Evolutionary conservation across 345 rosid genomes (phyloP).

Genomic region (Corchorus capsularis): DNA sequence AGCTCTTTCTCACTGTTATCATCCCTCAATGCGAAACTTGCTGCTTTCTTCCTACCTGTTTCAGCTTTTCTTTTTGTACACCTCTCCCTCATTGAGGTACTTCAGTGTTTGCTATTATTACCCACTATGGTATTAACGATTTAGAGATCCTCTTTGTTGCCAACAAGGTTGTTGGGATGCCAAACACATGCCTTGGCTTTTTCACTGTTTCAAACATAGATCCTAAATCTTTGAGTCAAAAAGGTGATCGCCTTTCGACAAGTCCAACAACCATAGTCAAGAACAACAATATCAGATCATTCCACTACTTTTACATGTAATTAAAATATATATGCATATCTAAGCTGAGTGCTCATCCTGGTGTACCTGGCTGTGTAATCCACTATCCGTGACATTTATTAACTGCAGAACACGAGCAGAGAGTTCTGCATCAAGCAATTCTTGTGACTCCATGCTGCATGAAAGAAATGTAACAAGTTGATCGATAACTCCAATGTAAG

Average conservation of each 20-base stretch:
- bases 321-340: background rate
- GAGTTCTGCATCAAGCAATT: conserved; percentile 97
- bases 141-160: background rate
- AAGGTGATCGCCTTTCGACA: background rate
- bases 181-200: background rate
- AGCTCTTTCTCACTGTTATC: background rate
- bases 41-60: background rate
- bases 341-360: conserved; percentile 14
- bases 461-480: conserved; percentile 18
- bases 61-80: background rate
- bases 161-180: conserved; percentile 9
- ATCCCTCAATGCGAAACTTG: background rate
- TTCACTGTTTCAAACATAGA: background rate
- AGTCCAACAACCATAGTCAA: background rate
- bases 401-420: conserved; percentile 97
- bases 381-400: conserved; percentile 88
- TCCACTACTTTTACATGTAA: background rate
- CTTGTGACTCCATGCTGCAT: conserved; percentile 91
- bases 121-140: background rate
- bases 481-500: conserved; percentile 20
- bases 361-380: conserved; percentile 80
- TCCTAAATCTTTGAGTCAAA: background rate
- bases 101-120: background rate
- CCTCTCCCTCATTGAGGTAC: background rate
- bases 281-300: background rate